Base-by-base conservation (phyloP, 2,329 filamentous ascomycete genomes). In the Phyllosticta paracitricarpa region DNA sequence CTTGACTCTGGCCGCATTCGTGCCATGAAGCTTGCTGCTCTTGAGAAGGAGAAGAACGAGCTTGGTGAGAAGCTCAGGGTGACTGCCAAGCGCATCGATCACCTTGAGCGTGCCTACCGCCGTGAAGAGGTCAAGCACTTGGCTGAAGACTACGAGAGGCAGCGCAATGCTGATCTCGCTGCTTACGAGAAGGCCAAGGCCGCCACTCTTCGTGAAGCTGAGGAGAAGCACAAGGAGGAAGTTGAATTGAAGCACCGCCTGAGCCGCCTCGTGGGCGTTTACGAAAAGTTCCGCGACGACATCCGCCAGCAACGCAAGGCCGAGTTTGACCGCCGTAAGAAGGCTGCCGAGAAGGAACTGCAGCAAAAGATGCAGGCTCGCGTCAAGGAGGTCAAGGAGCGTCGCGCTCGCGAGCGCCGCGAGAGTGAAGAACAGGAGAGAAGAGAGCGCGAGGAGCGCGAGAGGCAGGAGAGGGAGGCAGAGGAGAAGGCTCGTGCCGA, bases 31-130 rank as follows among this genome's bases (percentile, higher is more conserved):
- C 84, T 99, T 62, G 89, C 90, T 64, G 93, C 96, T 76, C 84
- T 99, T 10, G 94, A 97, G 79, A 92, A 93, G 69, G 94, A 97
- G 81, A 99, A 97, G 87, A 96, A 93, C 71, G 91, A 94, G 71
- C 86, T 97, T 67, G 90, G 89, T 65, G 91, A 97, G 77, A 91
- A 89, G 73, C 84, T 97, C 59, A 88, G 91, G 69, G 85, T 96
- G 69, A 95, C 92, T 63, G 91, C 89, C 74, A 97, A 97, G 84
- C 89, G 94, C 66, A 89, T 97, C 69, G 94, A 99, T 72, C 93
- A 99, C 77, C 80, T 99, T 68, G 94, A 99, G 81, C 89, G 94
- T 79, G 94, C 94, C 48, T 95, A 95, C 83, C 88, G 94, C 70
- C 90, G 93, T 75, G 94, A 97, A 78, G 94, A 99, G 77, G 79